Base-by-base conservation (phyloP, 257 asterid species). In the Asclepias syriaca region DNA sequence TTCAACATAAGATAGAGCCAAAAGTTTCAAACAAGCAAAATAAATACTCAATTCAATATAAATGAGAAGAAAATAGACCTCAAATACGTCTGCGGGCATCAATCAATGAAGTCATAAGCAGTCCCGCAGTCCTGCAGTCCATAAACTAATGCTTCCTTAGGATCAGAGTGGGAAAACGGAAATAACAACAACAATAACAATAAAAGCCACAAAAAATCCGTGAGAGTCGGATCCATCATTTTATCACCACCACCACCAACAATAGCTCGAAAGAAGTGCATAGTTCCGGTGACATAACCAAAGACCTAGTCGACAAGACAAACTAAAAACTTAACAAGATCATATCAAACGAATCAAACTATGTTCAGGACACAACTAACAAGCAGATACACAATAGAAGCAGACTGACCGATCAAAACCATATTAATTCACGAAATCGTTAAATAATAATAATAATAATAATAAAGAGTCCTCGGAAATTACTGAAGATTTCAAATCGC, bases 121-220 rank as follows among this genome's bases (percentile, higher is more conserved):
- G 75, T 34, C 73, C 80, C 68, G 68, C 77, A 73, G 81, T 75
- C 73, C 80, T 68, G 68, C 77, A 71, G 81, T 75, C 77, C 81
- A 74, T 65, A 77, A 84, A 68, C 69, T 69, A 71, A 65, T 70
- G 70, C 77, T 70, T 75, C 78, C 77, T 75, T 77, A 68, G 45
- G 54, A 67, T 69, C 78, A 43, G 59, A 70, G 48, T 11, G 10
- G 46, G 46, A 9, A 40, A 40, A 40, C 0, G 10, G 46, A 43
- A 50, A 67, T 15, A 70, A 65, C 65, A 45, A 46, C 46, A 6
- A 51, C 8, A 19, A 51, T 4, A 15, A 15, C 2, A 51, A 51
- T 27, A 18, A 54, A 3, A 34, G 39, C 39, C 39, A 34, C 39
- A 19, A 58, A 55, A 58, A 67, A 7, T 13, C 19, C 2, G 76